phyloP scores from a whole-genome alignment of 176 grass and related monocot genomes.

The Pontederia crassipes region DNA sequence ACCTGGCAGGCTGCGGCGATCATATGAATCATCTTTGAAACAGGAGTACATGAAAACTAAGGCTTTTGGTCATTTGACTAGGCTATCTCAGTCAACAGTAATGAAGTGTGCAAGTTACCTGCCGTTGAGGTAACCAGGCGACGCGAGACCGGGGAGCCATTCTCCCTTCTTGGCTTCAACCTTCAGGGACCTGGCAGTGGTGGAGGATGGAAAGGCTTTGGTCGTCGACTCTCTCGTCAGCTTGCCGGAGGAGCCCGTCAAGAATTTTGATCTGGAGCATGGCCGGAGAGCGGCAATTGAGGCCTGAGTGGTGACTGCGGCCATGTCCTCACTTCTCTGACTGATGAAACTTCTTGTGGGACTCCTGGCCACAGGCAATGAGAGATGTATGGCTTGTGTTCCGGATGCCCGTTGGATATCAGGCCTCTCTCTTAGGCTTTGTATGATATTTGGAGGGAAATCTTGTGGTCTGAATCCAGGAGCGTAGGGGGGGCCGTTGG shows the following conservation, averaged over 20 bases:
- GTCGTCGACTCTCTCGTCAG: not conserved
- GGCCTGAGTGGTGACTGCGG: conserved; percentile 12
- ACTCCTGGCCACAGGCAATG: not conserved
- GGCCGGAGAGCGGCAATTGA: conserved; percentile 4
- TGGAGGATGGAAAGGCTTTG: conserved; percentile 12
- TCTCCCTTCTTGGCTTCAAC: conserved; percentile 66
- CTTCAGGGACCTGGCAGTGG: conserved; percentile 30
- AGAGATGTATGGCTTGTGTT: not conserved
- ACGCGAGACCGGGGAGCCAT: conserved; percentile 76
- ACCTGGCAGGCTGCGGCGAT: conserved; percentile 30
- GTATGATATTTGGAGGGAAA: not conserved
- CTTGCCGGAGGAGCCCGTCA: not conserved
- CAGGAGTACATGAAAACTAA: too few species aligned
- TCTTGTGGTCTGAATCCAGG: conserved; percentile 25
- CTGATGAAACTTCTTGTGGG: not conserved
- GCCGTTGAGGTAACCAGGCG: conserved; percentile 60
- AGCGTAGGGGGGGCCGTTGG: not conserved
- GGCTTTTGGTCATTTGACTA: not conserved
- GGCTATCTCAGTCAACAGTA: not conserved
- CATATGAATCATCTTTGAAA: too few species aligned
- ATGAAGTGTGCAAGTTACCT: conserved; percentile 14
- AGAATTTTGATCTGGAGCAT: conserved; percentile 14
- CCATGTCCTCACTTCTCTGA: not conserved
- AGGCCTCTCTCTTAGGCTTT: not conserved
- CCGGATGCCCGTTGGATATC: not conserved